Evolutionary conservation across 1,284 basidiomycete species (phyloP), one percentile per base, ranked within the genome.

Genomic region (Cutaneotrichosporon cutaneum): DNA sequence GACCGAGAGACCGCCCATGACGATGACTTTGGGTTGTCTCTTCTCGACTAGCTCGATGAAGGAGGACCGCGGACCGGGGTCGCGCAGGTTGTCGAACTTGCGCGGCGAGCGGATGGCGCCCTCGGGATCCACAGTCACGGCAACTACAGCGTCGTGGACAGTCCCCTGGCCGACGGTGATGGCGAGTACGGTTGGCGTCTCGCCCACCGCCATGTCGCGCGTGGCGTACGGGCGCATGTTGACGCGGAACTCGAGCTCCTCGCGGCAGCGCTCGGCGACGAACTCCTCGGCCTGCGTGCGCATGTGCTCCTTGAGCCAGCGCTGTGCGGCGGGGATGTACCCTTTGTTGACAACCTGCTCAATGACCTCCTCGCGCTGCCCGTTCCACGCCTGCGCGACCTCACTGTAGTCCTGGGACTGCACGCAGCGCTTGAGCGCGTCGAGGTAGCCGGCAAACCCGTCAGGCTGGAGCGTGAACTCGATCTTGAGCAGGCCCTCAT

Each of bases 111-210:
- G 89, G 72, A 96, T 83, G 58, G 91, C 89, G 16, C 94, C 94
- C 52, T 87, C 86, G 67, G 92, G 86, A 73, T 98, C 94, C 56
- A 98, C 77, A 79, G 89, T 90, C 58, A 96, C 89, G 35, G 91
- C 82, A 33, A 88, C 86, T 63, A 97, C 90, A 2, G 89, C 88
- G 77, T 99, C 95, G 71, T 89, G 90, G 44, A 92, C 91, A 70
- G 96, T 93, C 56, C 96, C 96, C 74, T 90, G 89, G 51, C 96
- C 96, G 86, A 94, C 93, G 4, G 95, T 97, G 61, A 97, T 81
- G 5, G 95, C 92, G 42, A 99, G 83, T 4, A 99, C 93, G 8
- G 90, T 88, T 0, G 93, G 88, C 0, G 85, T 85, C 53, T 91
- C 88, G 18, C 89, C 90, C 47, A 83, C 81, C 61, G 84, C 83